A percentile compares a stretch with the other conserved stretches of the same genome.
Evolutionary conservation across 129 eudicot genomes (phyloP).

Genomic region (Helianthus annuus): HanXRQr2.0-SUNRISE NC_035436.2:57661035-57661534

Average conservation of each 20-base stretch:
- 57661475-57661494: not conserved
- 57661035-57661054: constrained; percentile 82
- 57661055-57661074: constrained; percentile 84
- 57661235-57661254: constrained; percentile 87
- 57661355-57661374: constrained; percentile 62
- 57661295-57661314: constrained; percentile 83
- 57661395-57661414: not conserved
- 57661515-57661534: not conserved
- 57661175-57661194: constrained; percentile 29
- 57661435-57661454: not conserved
- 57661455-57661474: not conserved
- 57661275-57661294: constrained; percentile 93
- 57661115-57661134: constrained; percentile 33
- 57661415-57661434: not conserved
- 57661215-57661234: constrained; percentile 76
- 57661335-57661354: constrained; percentile 63
- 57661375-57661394: constrained; percentile 77
- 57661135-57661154: constrained; percentile 33
- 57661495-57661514: not conserved
- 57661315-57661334: constrained; percentile 82
- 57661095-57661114: constrained; percentile 52
- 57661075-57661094: constrained; percentile 72
- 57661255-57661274: constrained; percentile 94
- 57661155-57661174: constrained; percentile 61
- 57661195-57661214: constrained; percentile 36